A percentile compares a stretch with the other conserved stretches of the same genome.
Conservation (phyloP, 2,329 filamentous ascomycete species). For the Ploettnerulaceae sp. region DNA sequence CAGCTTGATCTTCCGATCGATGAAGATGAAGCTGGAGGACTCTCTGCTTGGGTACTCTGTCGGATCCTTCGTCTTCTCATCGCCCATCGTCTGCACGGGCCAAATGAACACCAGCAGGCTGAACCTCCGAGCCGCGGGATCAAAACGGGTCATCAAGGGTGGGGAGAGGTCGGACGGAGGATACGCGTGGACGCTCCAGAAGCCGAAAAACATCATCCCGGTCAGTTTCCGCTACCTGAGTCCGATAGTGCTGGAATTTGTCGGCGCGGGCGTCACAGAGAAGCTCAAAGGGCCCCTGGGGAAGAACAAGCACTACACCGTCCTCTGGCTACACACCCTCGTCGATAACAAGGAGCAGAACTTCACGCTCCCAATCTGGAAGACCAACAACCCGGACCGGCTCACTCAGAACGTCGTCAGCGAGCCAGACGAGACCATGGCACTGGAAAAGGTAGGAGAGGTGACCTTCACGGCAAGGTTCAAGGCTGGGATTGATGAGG, state of each 20-base stretch:
- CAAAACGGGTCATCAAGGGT: constrained; percentile 13
- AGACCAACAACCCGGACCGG: constrained; percentile 17
- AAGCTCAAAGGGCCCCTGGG: constrained; percentile 14
- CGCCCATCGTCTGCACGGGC: constrained; percentile 14
- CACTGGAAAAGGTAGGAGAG: constrained; percentile 15
- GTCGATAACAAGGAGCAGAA: constrained; percentile 14
- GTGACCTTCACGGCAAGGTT: constrained; percentile 14
- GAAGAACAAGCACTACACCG: constrained; percentile 18
- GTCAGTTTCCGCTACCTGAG: constrained; percentile 17
- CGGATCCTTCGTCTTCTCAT: constrained; percentile 18
- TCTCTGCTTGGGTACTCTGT: constrained; percentile 16
- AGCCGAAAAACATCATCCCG: constrained; percentile 13
- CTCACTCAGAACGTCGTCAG: constrained; percentile 17
- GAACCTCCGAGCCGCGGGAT: constrained; percentile 13
- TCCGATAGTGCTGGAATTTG: constrained; percentile 17
- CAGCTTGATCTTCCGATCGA: constrained; percentile 21
- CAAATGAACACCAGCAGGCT: constrained; percentile 14
- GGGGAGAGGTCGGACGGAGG: constrained; percentile 8
- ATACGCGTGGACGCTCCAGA: constrained; percentile 9
- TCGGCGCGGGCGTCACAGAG: constrained; percentile 7
- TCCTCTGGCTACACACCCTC: constrained; percentile 18
- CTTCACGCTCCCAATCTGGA: constrained; percentile 19
- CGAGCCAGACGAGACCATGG: constrained; percentile 15
- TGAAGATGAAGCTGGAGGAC: constrained; percentile 22
- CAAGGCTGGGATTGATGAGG: constrained; percentile 19